Conservation (phyloP, 768 basidiomycete genomes). For the Leccinum obscurum region DNA sequence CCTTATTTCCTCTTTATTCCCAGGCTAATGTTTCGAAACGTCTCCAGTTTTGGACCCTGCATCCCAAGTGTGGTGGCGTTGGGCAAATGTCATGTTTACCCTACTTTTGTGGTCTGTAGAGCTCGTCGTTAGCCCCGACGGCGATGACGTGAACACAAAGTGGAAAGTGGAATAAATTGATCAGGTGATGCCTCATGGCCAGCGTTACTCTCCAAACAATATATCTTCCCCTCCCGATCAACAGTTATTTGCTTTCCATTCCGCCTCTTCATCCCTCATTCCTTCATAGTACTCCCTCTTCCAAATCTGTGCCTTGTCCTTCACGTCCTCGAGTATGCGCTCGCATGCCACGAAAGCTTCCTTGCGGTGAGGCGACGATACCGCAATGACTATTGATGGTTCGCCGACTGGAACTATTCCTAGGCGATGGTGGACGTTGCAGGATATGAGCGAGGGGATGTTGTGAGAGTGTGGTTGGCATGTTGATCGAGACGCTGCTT, state of each 20-base stretch:
- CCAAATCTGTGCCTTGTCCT: constrained; percentile 85
- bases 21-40: constrained; percentile 2
- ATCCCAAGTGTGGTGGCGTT: constrained; percentile 93
- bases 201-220: constrained; percentile 5
- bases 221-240: constrained; percentile 16
- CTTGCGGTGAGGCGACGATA: constrained; percentile 80
- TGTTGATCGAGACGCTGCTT: constrained; percentile 43
- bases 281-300: constrained; percentile 87
- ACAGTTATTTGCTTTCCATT: constrained; percentile 65
- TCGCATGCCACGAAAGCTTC: constrained; percentile 82
- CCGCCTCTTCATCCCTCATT: constrained; percentile 56
- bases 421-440: constrained; percentile 72
- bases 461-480: constrained; percentile 33
- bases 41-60: constrained; percentile 79
- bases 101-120: constrained; percentile 82
- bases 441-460: constrained; percentile 48
- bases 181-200: constrained; percentile 11
- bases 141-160: constrained; percentile 63
- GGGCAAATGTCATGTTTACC: constrained; percentile 89
- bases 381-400: constrained; percentile 82
- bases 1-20: neutral
- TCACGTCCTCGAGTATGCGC: constrained; percentile 82
- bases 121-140: constrained; percentile 74
- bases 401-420: constrained; percentile 77
- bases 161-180: constrained; percentile 69